Conservation (phyloP, 2,329 filamentous ascomycete genomes). For the Bertia moriformis region DNA sequence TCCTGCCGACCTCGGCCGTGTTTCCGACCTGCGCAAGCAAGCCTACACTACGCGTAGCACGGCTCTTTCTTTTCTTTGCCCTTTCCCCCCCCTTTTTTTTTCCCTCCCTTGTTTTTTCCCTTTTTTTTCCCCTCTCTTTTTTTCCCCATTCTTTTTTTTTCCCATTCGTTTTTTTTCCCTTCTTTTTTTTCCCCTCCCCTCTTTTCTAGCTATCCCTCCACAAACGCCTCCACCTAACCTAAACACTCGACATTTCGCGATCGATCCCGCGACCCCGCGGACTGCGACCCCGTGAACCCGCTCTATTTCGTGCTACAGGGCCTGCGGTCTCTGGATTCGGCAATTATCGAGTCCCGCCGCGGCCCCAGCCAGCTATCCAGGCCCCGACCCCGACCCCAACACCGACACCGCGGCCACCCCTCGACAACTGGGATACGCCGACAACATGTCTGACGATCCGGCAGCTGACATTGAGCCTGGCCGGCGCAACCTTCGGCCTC, state of each 20-base stretch:
- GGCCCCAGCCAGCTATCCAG: too few relatives aligned
- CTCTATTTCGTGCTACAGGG: not conserved
- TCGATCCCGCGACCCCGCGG: not conserved
- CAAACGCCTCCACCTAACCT: too few relatives aligned
- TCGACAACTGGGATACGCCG: too few relatives aligned
- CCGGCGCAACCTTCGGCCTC: constrained; percentile 75
- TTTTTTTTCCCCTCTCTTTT: not conserved
- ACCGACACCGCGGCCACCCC: constrained; percentile 5
- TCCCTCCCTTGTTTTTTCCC: not conserved
- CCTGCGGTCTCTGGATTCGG: not conserved
- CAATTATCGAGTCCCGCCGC: not conserved
- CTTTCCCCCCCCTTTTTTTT: not conserved
- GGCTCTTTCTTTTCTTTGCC: too few relatives aligned
- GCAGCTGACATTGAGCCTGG: constrained; percentile 68
- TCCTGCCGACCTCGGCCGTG: too few relatives aligned
- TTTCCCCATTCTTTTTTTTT: not conserved
- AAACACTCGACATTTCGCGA: not conserved
- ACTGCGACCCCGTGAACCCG: not conserved
- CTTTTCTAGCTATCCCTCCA: not conserved
- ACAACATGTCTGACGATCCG: constrained; percentile 7
- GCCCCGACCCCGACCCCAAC: not conserved
- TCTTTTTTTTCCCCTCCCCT: not conserved
- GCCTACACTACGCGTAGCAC: too few relatives aligned
- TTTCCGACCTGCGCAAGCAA: too few relatives aligned
- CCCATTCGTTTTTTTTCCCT: not conserved